These are phyloP conservation scores for Tagetes erecta DNA, from an alignment of 129 eudicot genomes.

Conservation along the genomic window DNA sequence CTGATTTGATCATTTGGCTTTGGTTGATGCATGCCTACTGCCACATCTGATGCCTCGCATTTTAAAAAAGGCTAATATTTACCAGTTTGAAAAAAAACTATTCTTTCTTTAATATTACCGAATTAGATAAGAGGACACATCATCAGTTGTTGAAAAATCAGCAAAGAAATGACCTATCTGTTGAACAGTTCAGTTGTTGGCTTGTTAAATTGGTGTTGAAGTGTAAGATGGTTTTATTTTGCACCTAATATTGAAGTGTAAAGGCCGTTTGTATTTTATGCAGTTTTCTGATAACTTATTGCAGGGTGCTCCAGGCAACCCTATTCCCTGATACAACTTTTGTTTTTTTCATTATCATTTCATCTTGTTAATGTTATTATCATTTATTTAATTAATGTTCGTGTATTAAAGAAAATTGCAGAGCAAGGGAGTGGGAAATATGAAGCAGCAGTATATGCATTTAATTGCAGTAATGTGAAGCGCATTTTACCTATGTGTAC, in stretches of 20 bases:
- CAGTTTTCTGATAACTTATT: not conserved
- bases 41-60: not conserved
- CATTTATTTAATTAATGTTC: conserved; percentile 3
- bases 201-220: not conserved
- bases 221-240: not conserved
- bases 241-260: not conserved
- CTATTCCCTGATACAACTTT: not conserved
- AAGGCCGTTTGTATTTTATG: not conserved
- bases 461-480: conserved; percentile 85
- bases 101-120: not conserved
- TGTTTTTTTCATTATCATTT: not conserved
- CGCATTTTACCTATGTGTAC: conserved; percentile 80
- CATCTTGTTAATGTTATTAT: not conserved
- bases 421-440: conserved; percentile 91
- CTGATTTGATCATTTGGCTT: not conserved
- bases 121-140: not conserved
- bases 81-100: not conserved
- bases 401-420: conserved; percentile 68
- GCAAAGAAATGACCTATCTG: not conserved
- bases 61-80: not conserved
- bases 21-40: not conserved
- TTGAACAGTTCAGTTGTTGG: not conserved
- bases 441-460: conserved; percentile 88
- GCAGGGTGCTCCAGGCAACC: not conserved
- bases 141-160: not conserved